Conservation (phyloP, 805 yeast genomes). For the Kazachstania viticola region DNA sequence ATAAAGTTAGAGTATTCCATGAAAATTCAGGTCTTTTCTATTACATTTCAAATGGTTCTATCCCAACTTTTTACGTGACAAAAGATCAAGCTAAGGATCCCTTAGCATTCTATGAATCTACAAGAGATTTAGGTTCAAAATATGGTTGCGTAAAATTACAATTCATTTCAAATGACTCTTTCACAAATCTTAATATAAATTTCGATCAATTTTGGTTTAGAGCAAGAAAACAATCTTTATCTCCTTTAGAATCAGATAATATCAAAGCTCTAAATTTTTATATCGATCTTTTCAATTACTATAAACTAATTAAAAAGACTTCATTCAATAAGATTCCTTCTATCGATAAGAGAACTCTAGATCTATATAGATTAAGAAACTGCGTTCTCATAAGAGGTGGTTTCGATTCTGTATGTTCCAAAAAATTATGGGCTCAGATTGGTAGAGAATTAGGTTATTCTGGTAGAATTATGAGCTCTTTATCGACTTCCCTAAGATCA, state of each 20-base stretch:
- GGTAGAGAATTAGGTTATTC: constrained; percentile 72
- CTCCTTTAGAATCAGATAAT: constrained; percentile 27
- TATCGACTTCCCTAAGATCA: constrained; percentile 53
- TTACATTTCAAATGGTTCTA: constrained; percentile 8
- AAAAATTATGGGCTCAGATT: constrained; percentile 71
- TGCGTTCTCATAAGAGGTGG: constrained; percentile 61
- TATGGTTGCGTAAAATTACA: constrained; percentile 18
- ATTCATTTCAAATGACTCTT: constrained; percentile 1
- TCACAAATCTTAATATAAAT: constrained; percentile 5
- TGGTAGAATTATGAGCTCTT: constrained; percentile 59
- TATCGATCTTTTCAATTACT: constrained; percentile 34
- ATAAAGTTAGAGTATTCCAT: constrained; percentile 6
- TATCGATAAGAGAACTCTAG: constrained; percentile 55
- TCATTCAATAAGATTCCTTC: constrained; percentile 41
- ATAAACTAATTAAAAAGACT: constrained; percentile 10
- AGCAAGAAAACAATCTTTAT: constrained; percentile 19
- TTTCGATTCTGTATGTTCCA: constrained; percentile 45
- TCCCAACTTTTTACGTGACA: constrained; percentile 14
- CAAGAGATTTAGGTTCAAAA: constrained; percentile 14
- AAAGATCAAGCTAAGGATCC: constrained; percentile 12
- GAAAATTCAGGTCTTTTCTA: constrained; percentile 12
- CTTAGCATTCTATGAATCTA: constrained; percentile 12
- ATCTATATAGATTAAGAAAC: constrained; percentile 46
- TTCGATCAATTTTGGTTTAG: constrained; percentile 18
- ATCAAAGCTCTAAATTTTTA: constrained; percentile 38